Base-by-base conservation (phyloP, 225 moss, liverwort and hornwort genomes). In the Thuidium tamariscinum region DNA sequence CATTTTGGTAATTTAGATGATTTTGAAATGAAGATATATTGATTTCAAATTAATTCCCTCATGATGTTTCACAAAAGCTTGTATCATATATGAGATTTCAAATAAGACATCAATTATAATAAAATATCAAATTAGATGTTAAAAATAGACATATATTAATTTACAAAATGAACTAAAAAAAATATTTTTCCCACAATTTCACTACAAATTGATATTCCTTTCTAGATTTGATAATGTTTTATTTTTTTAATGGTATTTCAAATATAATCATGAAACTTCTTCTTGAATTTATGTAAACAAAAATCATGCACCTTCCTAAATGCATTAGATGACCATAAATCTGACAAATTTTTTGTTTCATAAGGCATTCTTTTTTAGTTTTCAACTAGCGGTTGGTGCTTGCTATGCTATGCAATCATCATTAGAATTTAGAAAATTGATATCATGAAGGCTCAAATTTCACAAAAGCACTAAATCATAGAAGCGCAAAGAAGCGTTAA, bases 231-330 rank as follows among this genome's bases (percentile, higher is more conserved):
- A n/a, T n/a, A n/a, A n/a, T n/a, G n/a, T n/a, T n/a, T n/a, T n/a
- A 46, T 30, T 30, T 2, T 16, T 51, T 23, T 70, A 2, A 27
- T 25, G 11, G 22, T 23, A 51, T 23, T 55, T 77, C 14, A 55
- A 55, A 37, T 37, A 37, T 14, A 37, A 0, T 26, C 4, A 9
- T 55, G 37, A 55, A 52, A 54, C 16, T 76, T 15, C 14, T 2
- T 52, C 3, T 1, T 54, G 1, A 54, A 54, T 76, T 36, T 0
- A 16, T 1, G 15, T 25, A 9, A 52, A n/a, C 2, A 9, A 25
- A 21, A n/a, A 9, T 25, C 9, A 2, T 5, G 0, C 9, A 36
- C 4, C 5, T 36, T 16, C 15, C 0, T 25, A 2, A 15, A 22
- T n/a, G 25, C 76, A 76, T 54, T 36, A 9, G 5, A 54, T 52